Conservation (phyloP, 148 eudicot species). For the Spergularia bocconei region DNA sequence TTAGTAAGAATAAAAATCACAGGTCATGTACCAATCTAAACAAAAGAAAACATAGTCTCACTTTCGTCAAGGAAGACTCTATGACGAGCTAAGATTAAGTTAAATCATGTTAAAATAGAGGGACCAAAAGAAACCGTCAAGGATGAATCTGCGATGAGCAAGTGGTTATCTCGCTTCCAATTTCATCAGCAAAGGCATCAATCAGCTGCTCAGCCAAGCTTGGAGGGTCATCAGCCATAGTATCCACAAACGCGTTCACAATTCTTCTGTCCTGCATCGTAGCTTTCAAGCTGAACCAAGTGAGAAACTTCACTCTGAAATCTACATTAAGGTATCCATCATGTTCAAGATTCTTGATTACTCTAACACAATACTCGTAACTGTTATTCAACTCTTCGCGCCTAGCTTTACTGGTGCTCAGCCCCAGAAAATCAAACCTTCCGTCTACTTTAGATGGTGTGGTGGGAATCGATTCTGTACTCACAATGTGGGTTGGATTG, state of each 20-base stretch:
- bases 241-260: constrained; percentile 51
- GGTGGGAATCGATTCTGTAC: constrained; percentile 32
- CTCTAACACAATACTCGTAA: constrained; percentile 54
- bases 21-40: not conserved
- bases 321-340: constrained; percentile 42
- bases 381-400: constrained; percentile 24
- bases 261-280: constrained; percentile 47
- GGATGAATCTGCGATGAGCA: constrained; percentile 5
- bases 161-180: constrained; percentile 28
- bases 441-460: constrained; percentile 50
- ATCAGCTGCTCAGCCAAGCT: constrained; percentile 65
- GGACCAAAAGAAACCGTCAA: not conserved
- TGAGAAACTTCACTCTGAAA: constrained; percentile 60
- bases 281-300: constrained; percentile 74
- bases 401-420: constrained; percentile 21
- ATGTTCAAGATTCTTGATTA: constrained; percentile 44
- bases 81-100: constrained; percentile 10
- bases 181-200: constrained; percentile 53
- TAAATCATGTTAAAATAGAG: not conserved
- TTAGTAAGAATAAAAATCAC: not conserved
- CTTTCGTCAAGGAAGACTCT: constrained; percentile 4
- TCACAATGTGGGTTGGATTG: constrained; percentile 23
- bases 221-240: constrained; percentile 51
- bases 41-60: not conserved
- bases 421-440: constrained; percentile 20